These are phyloP conservation scores for Hymenoscyphus scutula DNA, from an alignment of 2,329 filamentous ascomycete genomes.

Conservation along the genomic window DNA sequence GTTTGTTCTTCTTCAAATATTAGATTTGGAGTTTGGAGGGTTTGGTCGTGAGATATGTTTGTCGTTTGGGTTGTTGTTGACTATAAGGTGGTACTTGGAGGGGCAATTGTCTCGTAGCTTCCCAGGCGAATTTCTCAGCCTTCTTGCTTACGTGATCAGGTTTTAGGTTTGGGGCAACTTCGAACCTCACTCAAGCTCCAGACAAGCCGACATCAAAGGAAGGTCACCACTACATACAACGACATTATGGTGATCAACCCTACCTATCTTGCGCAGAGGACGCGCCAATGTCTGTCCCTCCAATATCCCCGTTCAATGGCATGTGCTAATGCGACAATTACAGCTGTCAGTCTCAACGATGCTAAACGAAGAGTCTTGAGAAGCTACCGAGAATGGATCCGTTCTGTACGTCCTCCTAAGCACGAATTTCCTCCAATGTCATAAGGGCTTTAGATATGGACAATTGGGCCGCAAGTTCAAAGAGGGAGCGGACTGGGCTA, in stretches of 20 bases:
- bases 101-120: slow-evolving; percentile 4
- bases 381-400: slow-evolving; percentile 93
- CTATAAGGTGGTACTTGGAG: not conserved
- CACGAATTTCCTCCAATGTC: not conserved
- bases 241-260: slow-evolving; percentile 78
- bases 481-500: slow-evolving; percentile 14
- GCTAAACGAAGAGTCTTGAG: slow-evolving; percentile 82
- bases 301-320: slow-evolving; percentile 14
- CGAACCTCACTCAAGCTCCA: slow-evolving; percentile 25
- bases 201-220: slow-evolving; percentile 3
- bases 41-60: not conserved
- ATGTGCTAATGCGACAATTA: slow-evolving; percentile 45
- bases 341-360: slow-evolving; percentile 86
- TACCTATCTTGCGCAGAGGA: slow-evolving; percentile 82
- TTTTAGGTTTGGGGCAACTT: not conserved
- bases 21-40: not conserved
- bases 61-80: slow-evolving; percentile 3
- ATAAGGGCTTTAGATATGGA: not conserved
- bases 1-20: not conserved
- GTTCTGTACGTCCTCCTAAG: slow-evolving; percentile 66
- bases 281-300: slow-evolving; percentile 66
- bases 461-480: not conserved
- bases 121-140: slow-evolving; percentile 21
- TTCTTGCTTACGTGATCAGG: slow-evolving; percentile 19
- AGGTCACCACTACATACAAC: slow-evolving; percentile 13